These are phyloP conservation scores for Salicornia ramosissima DNA, from an alignment of 148 eudicot genomes.

Conservation along the genomic window DNA sequence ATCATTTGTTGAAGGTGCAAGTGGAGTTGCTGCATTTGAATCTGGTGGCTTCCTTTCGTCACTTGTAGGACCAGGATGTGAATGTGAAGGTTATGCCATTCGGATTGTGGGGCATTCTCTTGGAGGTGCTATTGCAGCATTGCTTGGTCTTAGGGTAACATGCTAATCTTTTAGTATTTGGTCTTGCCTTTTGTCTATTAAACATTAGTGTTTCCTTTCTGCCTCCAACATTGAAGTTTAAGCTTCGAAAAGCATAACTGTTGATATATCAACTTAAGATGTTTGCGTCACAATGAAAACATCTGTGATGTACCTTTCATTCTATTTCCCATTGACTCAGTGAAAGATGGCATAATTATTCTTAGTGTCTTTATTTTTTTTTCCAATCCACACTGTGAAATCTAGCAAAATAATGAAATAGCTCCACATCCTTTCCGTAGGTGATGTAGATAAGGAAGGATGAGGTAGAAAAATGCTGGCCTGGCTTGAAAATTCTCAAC, in stretches of 20 bases:
- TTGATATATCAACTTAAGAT: neutral
- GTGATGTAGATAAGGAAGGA: neutral
- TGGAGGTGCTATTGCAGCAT: conserved; percentile 75
- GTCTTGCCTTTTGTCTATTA: neutral
- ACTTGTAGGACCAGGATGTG: conserved; percentile 61
- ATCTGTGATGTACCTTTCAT: neutral
- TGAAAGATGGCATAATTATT: neutral
- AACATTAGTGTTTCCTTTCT: neutral
- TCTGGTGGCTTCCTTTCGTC: conserved; percentile 66
- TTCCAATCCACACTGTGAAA: no score
- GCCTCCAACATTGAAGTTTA: neutral
- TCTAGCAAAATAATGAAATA: neutral
- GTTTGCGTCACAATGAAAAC: neutral
- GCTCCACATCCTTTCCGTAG: neutral
- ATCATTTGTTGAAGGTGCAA: conserved; percentile 16
- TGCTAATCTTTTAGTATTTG: conserved; percentile 4
- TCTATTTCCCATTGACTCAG: neutral
- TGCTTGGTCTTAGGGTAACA: conserved; percentile 62
- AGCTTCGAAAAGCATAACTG: neutral
- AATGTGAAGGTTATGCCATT: conserved; percentile 65
- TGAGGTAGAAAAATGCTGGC: neutral
- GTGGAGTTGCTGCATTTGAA: conserved; percentile 30
- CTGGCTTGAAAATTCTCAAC: neutral
- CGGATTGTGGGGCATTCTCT: conserved; percentile 81
- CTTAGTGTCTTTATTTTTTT: no score